A percentile compares a stretch with the other conserved stretches of the same genome.
Evolutionary conservation across 306 rosid genomes (phyloP).

Genomic region (Gastrolobium bilobum): DNA sequence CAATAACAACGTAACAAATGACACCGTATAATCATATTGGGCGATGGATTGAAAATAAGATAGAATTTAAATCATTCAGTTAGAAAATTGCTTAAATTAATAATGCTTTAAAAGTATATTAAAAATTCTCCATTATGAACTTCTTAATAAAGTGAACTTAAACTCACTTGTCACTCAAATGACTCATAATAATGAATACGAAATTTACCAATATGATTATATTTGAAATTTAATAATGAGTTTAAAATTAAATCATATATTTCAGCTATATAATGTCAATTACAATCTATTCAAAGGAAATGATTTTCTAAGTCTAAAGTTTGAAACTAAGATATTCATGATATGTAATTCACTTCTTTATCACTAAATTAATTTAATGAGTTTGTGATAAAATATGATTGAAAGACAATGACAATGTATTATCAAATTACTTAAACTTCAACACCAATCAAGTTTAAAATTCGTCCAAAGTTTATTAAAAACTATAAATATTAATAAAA

Average conservation of each 20-base stretch:
- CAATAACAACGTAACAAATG: no score
- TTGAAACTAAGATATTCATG: constrained; percentile 16
- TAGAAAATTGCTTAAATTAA: not conserved
- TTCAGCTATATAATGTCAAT: not conserved
- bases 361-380: not conserved
- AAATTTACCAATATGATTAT: constrained; percentile 1
- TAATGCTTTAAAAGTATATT: not conserved
- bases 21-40: no score
- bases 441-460: not conserved
- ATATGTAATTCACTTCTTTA: not conserved
- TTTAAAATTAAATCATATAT: not conserved
- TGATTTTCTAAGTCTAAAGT: not conserved
- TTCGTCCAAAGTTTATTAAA: not conserved
- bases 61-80: not conserved
- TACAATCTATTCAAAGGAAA: not conserved
- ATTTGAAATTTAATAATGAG: not conserved
- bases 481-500: not conserved
- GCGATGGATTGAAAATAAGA: not conserved
- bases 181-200: not conserved
- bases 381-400: constrained; percentile 19
- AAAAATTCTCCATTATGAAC: not conserved
- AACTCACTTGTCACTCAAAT: not conserved
- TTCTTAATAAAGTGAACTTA: not conserved
- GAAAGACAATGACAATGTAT: constrained; percentile 32
- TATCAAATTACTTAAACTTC: constrained; percentile 24